Evolutionary conservation across 768 basidiomycete species (phyloP), one percentile per base, ranked within the genome.

Genomic region (Pseudohyphozyma bogoriensis): DNA sequence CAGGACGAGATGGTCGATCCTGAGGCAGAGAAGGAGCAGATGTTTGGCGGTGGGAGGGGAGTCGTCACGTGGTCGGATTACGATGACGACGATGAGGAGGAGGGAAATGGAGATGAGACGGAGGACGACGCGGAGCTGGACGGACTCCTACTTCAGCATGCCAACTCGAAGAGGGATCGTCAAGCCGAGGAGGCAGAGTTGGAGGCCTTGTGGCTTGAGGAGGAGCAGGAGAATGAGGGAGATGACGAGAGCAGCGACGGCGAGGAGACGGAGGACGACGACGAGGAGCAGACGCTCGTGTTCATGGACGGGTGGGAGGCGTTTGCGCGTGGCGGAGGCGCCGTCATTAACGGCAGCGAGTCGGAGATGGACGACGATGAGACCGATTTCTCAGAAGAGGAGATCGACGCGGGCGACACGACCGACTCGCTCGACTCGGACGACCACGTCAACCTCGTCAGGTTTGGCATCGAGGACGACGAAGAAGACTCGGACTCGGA

Each of bases 381-480:
- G 40, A 49, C 24, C 42, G 39, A 58, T 12, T 55, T 45, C 11
- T 56, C 55, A 35, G 63, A 57, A 32, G 58, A 35, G n/a, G 28
- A 18, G 16, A 60, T 68, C 5, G 65, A 65, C 28, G 63, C 58
- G 29, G 57, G 60, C 22, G 64, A 62, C 29, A 62, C 60, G 22
- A 67, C 62, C 39, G 66, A 63, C 39, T 62, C 59, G 22, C 46
- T 61, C 15, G 64, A 67, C 33, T 64, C 64, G 51, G 62, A 54
- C 18, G 60, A 64, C 36, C 62, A 62, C 26, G 50, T 68, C 51
- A 65, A 60, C 22, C 60, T 68, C 18, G 65, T 64, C 15, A 55
- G 69, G 24, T 56, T 69, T 29, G 69, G 69, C 15, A 65, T 68
- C 33, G 61, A 65, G 44, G 56, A 59, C 49, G 65, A 68, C 18